Evolutionary conservation across 805 yeast species (phyloP).

Genomic region (Candida morakotiae): DNA sequence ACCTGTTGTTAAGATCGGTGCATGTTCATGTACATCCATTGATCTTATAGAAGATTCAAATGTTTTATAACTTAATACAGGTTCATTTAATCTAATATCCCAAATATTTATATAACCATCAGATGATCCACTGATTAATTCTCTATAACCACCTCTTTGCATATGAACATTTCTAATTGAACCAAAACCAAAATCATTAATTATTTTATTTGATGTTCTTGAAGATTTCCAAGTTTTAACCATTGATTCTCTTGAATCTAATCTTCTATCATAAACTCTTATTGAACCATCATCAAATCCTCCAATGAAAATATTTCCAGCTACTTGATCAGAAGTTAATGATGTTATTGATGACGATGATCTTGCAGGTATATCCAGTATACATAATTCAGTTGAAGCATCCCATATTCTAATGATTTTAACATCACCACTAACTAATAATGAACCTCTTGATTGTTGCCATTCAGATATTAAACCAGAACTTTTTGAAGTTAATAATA

Average conservation of each 20-base stretch:
- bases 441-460: conserved; percentile 93
- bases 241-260: conserved; percentile 82
- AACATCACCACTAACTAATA: conserved; percentile 92
- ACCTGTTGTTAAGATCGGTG: conserved; percentile 89
- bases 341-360: conserved; percentile 86
- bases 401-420: conserved; percentile 93
- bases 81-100: conserved; percentile 78
- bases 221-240: conserved; percentile 69
- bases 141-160: conserved; percentile 96
- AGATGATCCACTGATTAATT: conserved; percentile 75
- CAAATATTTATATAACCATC: conserved; percentile 84
- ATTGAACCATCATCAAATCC: conserved; percentile 91
- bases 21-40: conserved; percentile 90
- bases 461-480: conserved; percentile 87
- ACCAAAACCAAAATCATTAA: conserved; percentile 17
- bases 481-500: conserved; percentile 73
- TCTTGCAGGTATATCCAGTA: conserved; percentile 85
- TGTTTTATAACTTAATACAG: conserved; percentile 66
- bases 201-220: conserved; percentile 7
- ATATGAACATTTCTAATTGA: conserved; percentile 78
- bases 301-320: conserved; percentile 84
- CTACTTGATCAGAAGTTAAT: conserved; percentile 90
- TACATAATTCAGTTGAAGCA: conserved; percentile 87
- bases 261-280: conserved; percentile 85
- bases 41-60: conserved; percentile 53